Evolutionary conservation across 768 basidiomycete species (phyloP).

Genomic region (Dioszegia crocea): DNA sequence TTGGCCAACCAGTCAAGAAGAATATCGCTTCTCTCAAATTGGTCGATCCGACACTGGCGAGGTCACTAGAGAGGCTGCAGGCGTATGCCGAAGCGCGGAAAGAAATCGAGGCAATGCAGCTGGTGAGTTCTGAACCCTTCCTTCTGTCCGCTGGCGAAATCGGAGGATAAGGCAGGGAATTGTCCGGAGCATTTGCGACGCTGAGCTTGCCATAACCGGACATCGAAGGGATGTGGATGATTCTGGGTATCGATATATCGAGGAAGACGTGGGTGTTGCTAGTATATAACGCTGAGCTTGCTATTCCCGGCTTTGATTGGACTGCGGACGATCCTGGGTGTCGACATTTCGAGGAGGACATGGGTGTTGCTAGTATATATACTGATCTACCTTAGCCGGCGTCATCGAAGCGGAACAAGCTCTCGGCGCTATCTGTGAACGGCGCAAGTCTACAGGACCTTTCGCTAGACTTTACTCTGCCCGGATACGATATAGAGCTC

Average conservation of each 20-base stretch:
- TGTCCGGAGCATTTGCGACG: too few relatives aligned
- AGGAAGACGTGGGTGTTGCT: too few relatives aligned
- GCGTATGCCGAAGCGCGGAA: slow-evolving; percentile 51
- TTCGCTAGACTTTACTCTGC: slow-evolving; percentile 90
- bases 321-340: too few relatives aligned
- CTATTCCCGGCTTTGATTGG: too few relatives aligned
- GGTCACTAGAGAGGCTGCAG: slow-evolving; percentile 76
- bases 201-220: too few relatives aligned
- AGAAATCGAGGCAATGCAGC: slow-evolving; percentile 54
- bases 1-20: slow-evolving; percentile 79
- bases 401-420: slow-evolving; percentile 36
- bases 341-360: background rate
- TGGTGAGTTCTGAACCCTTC: too few relatives aligned
- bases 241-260: too few relatives aligned
- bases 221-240: too few relatives aligned
- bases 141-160: too few relatives aligned
- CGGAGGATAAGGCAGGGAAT: too few relatives aligned
- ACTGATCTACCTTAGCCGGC: slow-evolving; percentile 6
- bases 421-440: slow-evolving; percentile 37
- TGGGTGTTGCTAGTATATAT: too few relatives aligned
- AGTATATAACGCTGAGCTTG: too few relatives aligned
- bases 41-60: slow-evolving; percentile 78
- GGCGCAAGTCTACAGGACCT: slow-evolving; percentile 75
- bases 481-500: slow-evolving; percentile 90
- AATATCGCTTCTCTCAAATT: slow-evolving; percentile 76